These are phyloP conservation scores for Ophiosphaerella herpotricha DNA, from an alignment of 2,329 filamentous ascomycete genomes.

Conservation along the genomic window DNA sequence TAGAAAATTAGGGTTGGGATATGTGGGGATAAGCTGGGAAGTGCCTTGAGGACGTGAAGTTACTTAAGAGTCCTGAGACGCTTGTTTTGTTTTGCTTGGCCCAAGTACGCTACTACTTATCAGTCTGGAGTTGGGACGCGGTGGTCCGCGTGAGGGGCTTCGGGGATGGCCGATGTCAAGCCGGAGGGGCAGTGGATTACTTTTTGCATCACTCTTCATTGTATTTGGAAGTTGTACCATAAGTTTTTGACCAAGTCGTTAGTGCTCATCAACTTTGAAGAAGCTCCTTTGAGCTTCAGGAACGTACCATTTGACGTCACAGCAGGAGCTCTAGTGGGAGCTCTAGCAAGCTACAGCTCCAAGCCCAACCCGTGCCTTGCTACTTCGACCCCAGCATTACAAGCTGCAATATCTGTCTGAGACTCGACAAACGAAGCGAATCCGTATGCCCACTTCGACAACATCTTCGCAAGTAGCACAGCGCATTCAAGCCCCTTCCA, in stretches of 20 bases:
- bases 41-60: too few species aligned
- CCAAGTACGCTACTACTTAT: too few species aligned
- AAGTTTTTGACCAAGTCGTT: too few species aligned
- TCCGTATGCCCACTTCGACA: slow-evolving; percentile 21
- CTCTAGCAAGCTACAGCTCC: not conserved
- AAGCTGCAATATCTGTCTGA: not conserved
- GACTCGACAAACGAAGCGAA: not conserved
- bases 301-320: not conserved
- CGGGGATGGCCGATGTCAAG: slow-evolving; percentile 2
- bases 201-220: not conserved
- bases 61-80: too few species aligned
- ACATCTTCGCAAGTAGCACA: slow-evolving; percentile 6
- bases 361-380: not conserved
- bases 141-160: not conserved
- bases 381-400: not conserved
- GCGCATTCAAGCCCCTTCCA: slow-evolving; percentile 27
- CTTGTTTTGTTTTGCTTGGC: too few species aligned
- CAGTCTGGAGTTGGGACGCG: not conserved
- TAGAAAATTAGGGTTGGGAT: too few species aligned
- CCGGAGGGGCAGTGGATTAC: not conserved
- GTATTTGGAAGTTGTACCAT: not conserved
- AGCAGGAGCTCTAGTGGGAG: not conserved
- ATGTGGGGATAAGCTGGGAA: too few species aligned
- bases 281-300: not conserved
- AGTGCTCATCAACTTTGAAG: too few species aligned